Evolutionary conservation across 2,329 filamentous ascomycete species (phyloP), one percentile per base, ranked within the genome.

Genomic region (Coniochaeta prunicola): DNA sequence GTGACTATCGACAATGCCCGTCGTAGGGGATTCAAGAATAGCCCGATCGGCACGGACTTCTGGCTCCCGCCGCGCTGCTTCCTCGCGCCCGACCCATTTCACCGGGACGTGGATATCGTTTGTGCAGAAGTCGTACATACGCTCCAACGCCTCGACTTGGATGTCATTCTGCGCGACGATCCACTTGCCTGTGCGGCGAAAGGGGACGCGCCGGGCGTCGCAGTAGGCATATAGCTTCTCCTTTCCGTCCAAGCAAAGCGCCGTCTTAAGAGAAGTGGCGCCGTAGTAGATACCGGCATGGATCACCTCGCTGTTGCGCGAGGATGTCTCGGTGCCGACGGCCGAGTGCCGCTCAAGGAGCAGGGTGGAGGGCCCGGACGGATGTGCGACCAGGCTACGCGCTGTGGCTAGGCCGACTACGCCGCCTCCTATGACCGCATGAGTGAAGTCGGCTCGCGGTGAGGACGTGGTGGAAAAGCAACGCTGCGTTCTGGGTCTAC

Each of bases 221-320:
- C 93, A 97, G 45, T 96, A 83, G 4, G 78, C 80, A 74, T 99
- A 99, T 60, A 97, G 78, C 70, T 91, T 78, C 33, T 87, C 70
- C 65, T 87, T 87, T 60, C 94, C 94, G 33, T 79, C 77, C 63
- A 97, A 79, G 75, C 94, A 99, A 13, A 99, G 83, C 17, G 76
- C 76, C 1, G 92, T 91, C 75, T 99, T 99, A 57, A 97, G 83
- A 1, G 86, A 88, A 42, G 76, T 73, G 6, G 79, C 70, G 17
- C 89, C 90, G 73, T 97, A 97, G 80, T 97, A 97, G 63, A 97
- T 82, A 15, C 94, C 94, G 1, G 91, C 94, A 72, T 99, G 94
- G 66, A 99, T 96, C 58, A 97, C 93, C 81, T 97, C 92, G 69
- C 89, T 93, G 77, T 96, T 97, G 65, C 92, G 87, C 64, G 89